These are phyloP conservation scores for Crithidia bombi DNA, from an alignment of 208 protist genomes.

Conservation along the genomic window DNA sequence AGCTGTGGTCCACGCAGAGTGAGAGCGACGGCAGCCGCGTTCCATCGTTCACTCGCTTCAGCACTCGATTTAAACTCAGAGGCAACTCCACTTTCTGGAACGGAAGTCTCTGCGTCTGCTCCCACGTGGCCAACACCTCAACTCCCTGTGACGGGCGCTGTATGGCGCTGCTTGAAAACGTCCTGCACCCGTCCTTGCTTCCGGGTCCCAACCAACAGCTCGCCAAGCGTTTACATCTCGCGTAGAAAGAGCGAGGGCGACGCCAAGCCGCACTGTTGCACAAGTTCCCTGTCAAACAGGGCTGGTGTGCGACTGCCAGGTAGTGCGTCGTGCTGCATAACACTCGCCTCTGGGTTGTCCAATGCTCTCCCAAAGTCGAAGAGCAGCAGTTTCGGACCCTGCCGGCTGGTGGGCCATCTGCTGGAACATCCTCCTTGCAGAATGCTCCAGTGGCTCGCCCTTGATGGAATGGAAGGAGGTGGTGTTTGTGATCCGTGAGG, in stretches of 20 bases:
- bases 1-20: not conserved
- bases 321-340: not conserved
- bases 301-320: not conserved
- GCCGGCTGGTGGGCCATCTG: slow-evolving; percentile 2
- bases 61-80: not conserved
- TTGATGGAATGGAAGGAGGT: slow-evolving; percentile 3
- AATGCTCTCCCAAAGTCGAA: not conserved
- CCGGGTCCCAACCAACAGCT: not conserved
- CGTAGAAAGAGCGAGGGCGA: not conserved
- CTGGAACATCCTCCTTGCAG: not conserved
- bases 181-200: not conserved
- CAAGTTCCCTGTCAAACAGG: not conserved
- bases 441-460: not conserved
- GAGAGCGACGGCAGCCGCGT: not conserved
- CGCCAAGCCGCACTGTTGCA: not conserved
- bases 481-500: slow-evolving; percentile 4
- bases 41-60: not conserved
- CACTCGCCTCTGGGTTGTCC: not conserved
- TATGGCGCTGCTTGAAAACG: not conserved
- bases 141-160: not conserved
- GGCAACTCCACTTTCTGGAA: not conserved
- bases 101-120: not conserved
- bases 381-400: not conserved
- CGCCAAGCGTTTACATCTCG: not conserved
- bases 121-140: not conserved